These are phyloP conservation scores for Berkeleyomyces basicola DNA, from an alignment of 2,329 filamentous ascomycete genomes.

Conservation along the genomic window DNA sequence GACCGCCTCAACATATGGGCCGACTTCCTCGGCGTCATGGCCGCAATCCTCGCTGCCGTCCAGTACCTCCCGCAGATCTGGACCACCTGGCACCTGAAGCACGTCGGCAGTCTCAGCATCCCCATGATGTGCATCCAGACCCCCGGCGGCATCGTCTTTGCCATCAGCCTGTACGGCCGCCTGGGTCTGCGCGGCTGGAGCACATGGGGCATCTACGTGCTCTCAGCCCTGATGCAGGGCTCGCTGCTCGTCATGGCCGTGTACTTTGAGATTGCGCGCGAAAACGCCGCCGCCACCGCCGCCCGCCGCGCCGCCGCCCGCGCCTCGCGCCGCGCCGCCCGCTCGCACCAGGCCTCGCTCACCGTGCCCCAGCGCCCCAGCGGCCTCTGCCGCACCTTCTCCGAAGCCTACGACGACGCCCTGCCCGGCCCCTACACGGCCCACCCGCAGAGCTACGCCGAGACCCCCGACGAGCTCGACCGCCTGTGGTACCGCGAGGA, in stretches of 20 bases:
- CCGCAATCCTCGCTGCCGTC: slow-evolving; percentile 61
- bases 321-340: slow-evolving; percentile 16
- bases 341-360: slow-evolving; percentile 14
- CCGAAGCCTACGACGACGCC: slow-evolving; percentile 34
- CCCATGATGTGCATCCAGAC: slow-evolving; percentile 98
- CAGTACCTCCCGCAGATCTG: slow-evolving; percentile 95
- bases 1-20: slow-evolving; percentile 60
- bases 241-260: slow-evolving; percentile 64
- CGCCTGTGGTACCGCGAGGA: slow-evolving; percentile 35
- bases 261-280: slow-evolving; percentile 44
- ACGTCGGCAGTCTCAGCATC: slow-evolving; percentile 81
- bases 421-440: slow-evolving; percentile 34
- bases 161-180: slow-evolving; percentile 62
- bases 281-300: slow-evolving; percentile 1
- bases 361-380: slow-evolving; percentile 21
- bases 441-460: slow-evolving; percentile 35
- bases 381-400: slow-evolving; percentile 28
- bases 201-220: slow-evolving; percentile 79
- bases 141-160: slow-evolving; percentile 80
- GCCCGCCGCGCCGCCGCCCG: slow-evolving; percentile 21
- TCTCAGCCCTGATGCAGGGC: slow-evolving; percentile 77
- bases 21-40: slow-evolving; percentile 65
- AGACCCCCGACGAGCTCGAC: slow-evolving; percentile 34
- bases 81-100: slow-evolving; percentile 71
- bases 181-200: slow-evolving; percentile 80